A percentile compares a stretch with the other conserved stretches of the same genome.
phyloP scores from a whole-genome alignment of 78 protist genomes.

The Creolimax fragrantissima region DNA sequence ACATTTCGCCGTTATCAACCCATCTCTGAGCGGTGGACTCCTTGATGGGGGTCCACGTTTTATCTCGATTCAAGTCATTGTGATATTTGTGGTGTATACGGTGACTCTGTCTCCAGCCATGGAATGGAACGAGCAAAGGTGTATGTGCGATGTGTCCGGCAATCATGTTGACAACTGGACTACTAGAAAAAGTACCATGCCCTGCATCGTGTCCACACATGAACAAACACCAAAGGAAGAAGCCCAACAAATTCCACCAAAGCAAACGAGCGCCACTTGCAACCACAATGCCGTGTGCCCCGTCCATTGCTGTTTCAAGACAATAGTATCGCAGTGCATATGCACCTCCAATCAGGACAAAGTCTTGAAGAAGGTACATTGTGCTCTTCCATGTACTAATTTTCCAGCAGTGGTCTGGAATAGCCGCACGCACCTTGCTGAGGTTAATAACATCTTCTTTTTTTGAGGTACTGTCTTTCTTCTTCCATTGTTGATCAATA shows the following conservation, averaged over 20 bases:
- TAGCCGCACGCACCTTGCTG: not conserved
- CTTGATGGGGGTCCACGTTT: not conserved
- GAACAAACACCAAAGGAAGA: conserved; percentile 1
- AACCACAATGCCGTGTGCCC: not conserved
- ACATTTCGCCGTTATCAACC: not conserved
- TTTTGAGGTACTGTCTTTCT: not conserved
- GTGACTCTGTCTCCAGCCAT: not conserved
- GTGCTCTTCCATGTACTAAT: not conserved
- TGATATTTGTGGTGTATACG: conserved; percentile 9
- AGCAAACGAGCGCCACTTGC: not conserved
- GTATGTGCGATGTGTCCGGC: not conserved
- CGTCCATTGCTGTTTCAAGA: not conserved
- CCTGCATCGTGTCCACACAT: conserved; percentile 9
- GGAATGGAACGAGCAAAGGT: not conserved
- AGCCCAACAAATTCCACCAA: conserved; percentile 14
- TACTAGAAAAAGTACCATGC: conserved; percentile 2
- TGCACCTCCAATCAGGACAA: not conserved
- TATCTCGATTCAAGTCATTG: not conserved
- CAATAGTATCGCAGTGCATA: not conserved
- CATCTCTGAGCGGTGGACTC: not conserved
- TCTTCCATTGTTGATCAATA: no score
- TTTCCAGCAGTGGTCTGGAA: not conserved
- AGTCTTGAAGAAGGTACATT: not conserved
- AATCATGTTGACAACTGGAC: conserved; percentile 8
- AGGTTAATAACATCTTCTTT: not conserved